Conservation (phyloP, 1,139 yeast species). For the Blastobotrys buckinghamii region DNA sequence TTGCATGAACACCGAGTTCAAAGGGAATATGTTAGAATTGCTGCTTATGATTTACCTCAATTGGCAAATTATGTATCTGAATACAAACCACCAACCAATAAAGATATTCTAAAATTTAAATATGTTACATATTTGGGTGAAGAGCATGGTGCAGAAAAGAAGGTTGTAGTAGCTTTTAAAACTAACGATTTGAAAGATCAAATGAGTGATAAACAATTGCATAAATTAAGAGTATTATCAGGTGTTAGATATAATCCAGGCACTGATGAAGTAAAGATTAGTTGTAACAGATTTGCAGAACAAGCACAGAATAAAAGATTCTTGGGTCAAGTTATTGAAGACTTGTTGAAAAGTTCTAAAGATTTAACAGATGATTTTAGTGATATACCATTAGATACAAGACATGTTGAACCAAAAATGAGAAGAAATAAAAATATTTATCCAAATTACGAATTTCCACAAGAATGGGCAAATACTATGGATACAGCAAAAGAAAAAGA, state of each 20-base stretch:
- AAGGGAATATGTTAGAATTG: constrained; percentile 64
- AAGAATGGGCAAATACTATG: constrained; percentile 73
- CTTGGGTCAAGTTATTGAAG: constrained; percentile 57
- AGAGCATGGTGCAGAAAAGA: constrained; percentile 63
- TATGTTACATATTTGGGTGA: constrained; percentile 73
- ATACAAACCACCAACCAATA: constrained; percentile 40
- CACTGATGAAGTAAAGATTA: constrained; percentile 54
- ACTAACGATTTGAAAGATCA: constrained; percentile 42
- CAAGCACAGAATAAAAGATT: constrained; percentile 83
- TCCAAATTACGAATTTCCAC: constrained; percentile 53
- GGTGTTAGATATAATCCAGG: constrained; percentile 69
- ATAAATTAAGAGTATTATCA: constrained; percentile 72
- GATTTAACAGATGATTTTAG: constrained; percentile 55
- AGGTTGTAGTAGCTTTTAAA: constrained; percentile 56
- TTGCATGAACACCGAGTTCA: constrained; percentile 55
- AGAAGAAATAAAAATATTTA: constrained; percentile 33
- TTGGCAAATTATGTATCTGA: constrained; percentile 50
- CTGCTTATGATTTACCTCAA: constrained; percentile 90
- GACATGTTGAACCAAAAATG: constrained; percentile 51
- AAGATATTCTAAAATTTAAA: constrained; percentile 55
- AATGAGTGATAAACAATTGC: constrained; percentile 49
- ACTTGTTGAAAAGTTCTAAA: constrained; percentile 60
- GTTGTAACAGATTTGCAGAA: constrained; percentile 58
- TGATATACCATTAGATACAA: constrained; percentile 76
- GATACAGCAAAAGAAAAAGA: constrained; percentile 22